phyloP scores from a whole-genome alignment of 331 rosid genomes.

The Rosa hybrid region DNA sequence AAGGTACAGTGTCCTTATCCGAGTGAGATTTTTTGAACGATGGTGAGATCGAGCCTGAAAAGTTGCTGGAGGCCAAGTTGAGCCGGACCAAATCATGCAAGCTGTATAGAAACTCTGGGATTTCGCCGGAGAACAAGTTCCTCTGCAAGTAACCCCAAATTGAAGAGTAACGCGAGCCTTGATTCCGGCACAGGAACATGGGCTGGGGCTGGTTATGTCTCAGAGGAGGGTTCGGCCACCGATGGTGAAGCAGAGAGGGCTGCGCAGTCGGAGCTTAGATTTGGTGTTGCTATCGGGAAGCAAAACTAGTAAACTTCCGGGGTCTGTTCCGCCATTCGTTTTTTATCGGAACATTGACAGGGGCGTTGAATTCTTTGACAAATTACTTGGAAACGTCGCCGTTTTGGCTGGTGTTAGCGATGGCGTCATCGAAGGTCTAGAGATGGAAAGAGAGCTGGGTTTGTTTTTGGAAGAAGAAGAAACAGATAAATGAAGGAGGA shows the following conservation, averaged over 20 bases:
- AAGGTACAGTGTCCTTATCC: slow-evolving; percentile 60
- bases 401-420: too few species aligned
- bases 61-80: slow-evolving; percentile 62
- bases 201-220: slow-evolving; percentile 40
- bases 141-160: slow-evolving; percentile 62
- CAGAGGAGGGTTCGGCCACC: slow-evolving; percentile 78
- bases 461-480: too few species aligned
- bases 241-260: slow-evolving; percentile 73
- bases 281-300: slow-evolving; percentile 43
- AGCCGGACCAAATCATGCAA: slow-evolving; percentile 60
- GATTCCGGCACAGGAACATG: slow-evolving; percentile 79
- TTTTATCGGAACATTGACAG: too few species aligned
- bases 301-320: background rate
- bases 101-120: slow-evolving; percentile 52
- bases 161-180: slow-evolving; percentile 44
- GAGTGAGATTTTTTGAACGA: slow-evolving; percentile 53
- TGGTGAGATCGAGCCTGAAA: slow-evolving; percentile 63
- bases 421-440: too few species aligned
- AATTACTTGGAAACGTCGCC: too few species aligned
- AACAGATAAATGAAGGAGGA: too few species aligned
- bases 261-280: slow-evolving; percentile 63
- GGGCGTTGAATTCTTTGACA: too few species aligned
- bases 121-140: slow-evolving; percentile 58
- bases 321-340: too few species aligned
- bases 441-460: too few species aligned